Percentiles rank a stretch among this genome's conserved stretches.
phyloP scores from a whole-genome alignment of 805 yeast genomes.

The Huiozyma sinensis region DNA sequence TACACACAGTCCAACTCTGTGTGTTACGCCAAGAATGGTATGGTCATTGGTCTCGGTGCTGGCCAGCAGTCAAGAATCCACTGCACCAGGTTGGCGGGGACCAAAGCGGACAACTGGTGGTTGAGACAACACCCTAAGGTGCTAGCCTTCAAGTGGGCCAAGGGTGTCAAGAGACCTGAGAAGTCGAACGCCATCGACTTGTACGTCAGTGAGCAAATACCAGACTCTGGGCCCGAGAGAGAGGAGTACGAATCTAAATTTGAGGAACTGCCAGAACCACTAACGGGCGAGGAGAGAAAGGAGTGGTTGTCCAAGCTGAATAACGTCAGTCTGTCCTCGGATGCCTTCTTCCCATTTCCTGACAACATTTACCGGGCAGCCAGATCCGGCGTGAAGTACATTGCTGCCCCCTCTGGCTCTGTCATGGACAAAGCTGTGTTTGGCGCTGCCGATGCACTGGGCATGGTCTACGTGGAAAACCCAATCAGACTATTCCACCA shows the following conservation, averaged over 20 bases:
- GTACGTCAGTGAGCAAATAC: conserved; percentile 84
- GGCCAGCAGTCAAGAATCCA: conserved; percentile 99
- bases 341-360: conserved; percentile 99
- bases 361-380: conserved; percentile 98
- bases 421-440: conserved; percentile 96
- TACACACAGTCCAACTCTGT: conserved; percentile 98
- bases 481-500: conserved; percentile 98
- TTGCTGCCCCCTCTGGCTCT: conserved; percentile 96
- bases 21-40: conserved; percentile 96
- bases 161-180: conserved; percentile 96
- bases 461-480: conserved; percentile 89
- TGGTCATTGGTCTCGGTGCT: conserved; percentile 98
- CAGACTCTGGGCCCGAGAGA: conserved; percentile 85
- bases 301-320: conserved; percentile 77
- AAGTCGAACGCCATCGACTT: conserved; percentile 96
- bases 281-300: conserved; percentile 69
- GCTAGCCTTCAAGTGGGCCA: conserved; percentile 89
- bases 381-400: conserved; percentile 87
- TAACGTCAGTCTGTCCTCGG: conserved; percentile 88
- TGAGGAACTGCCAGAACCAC: conserved; percentile 70
- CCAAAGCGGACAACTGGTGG: conserved; percentile 99
- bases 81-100: conserved; percentile 98
- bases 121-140: conserved; percentile 96
- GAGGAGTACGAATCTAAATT: conserved; percentile 87
- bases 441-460: conserved; percentile 87